phyloP scores from a whole-genome alignment of 2,329 filamentous ascomycete species.

The Colletotrichum sp. region DNA sequence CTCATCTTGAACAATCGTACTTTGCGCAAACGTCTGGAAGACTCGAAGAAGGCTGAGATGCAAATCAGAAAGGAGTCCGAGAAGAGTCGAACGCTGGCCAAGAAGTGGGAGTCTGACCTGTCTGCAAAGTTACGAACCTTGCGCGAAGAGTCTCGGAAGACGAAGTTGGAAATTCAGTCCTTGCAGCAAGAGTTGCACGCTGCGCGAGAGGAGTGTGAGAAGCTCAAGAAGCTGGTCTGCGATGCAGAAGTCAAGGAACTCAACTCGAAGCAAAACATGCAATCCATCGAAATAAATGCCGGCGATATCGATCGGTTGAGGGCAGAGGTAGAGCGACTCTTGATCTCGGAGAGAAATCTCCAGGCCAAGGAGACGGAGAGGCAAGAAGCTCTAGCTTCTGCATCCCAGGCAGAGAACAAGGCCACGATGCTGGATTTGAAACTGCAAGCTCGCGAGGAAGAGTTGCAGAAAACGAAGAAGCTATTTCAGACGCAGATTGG shows the following conservation, averaged over 20 bases:
- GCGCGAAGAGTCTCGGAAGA: conserved; percentile 73
- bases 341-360: conserved; percentile 65
- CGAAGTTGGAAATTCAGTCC: conserved; percentile 60
- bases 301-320: conserved; percentile 66
- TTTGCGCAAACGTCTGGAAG: conserved; percentile 74
- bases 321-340: conserved; percentile 63
- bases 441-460: conserved; percentile 55
- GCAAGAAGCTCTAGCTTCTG: conserved; percentile 60
- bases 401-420: conserved; percentile 62
- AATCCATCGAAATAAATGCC: conserved; percentile 65
- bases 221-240: conserved; percentile 69
- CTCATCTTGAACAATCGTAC: conserved; percentile 78
- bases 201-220: conserved; percentile 65
- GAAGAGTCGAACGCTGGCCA: conserved; percentile 73
- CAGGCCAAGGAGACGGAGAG: conserved; percentile 69
- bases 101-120: conserved; percentile 79
- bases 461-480: conserved; percentile 46
- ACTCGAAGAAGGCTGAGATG: conserved; percentile 72
- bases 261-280: conserved; percentile 66
- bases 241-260: conserved; percentile 73
- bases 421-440: conserved; percentile 65
- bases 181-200: conserved; percentile 64
- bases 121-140: conserved; percentile 69
- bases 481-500: conserved; percentile 55
- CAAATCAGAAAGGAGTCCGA: conserved; percentile 76